Evolutionary conservation across 1,284 basidiomycete genomes (phyloP), one percentile per base, ranked within the genome.

Genomic region (Naganishia cerealis): DNA sequence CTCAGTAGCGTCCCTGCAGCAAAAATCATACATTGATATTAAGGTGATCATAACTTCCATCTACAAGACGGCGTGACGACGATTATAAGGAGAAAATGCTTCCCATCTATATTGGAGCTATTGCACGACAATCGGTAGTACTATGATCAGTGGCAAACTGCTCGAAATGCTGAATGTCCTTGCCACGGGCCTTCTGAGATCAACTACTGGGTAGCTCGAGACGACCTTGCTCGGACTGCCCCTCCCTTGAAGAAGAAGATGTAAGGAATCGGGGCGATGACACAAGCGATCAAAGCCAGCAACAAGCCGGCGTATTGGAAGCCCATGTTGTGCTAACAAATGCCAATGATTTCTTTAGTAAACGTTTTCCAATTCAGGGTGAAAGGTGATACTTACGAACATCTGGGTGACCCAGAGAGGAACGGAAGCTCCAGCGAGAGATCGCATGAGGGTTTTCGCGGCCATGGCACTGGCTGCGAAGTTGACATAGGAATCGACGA

Each of bases 381-480:
- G 21, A 42, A 36, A 50, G 24, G 26, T n/a, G 38, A 39, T 50
- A 72, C 73, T 72, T 52, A 73, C 72, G 66, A 74, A 72, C 39
- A 72, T 59, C 57, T 72, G 71, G 46, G 72, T 74, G 48, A 75
- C 72, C 76, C 76, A 77, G 40, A 77, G 72, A 12, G 77, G 77
- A 3, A 79, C 75, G 0, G 72, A 71, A 1, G 79, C 81, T 13
- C 83, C 84, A 57, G 80, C 75, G 15, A 82, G 72, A 8, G 79
- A 80, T 29, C 83, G 78, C 61, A 83, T 74, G 24, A 85, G 77
- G 0, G 83, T 84, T 75, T 85, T 85, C 63, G 83, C 82, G 3
- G 83, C 81, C 54, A 83, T 76, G 3, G 80, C 81, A 13, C 78
- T 79, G 2, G 80, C 81, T 9, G 78, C 79, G 24, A 72, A 70